phyloP scores from a whole-genome alignment of 495 filamentous ascomycete genomes.

The Aspergillus egyptiacus region DNA sequence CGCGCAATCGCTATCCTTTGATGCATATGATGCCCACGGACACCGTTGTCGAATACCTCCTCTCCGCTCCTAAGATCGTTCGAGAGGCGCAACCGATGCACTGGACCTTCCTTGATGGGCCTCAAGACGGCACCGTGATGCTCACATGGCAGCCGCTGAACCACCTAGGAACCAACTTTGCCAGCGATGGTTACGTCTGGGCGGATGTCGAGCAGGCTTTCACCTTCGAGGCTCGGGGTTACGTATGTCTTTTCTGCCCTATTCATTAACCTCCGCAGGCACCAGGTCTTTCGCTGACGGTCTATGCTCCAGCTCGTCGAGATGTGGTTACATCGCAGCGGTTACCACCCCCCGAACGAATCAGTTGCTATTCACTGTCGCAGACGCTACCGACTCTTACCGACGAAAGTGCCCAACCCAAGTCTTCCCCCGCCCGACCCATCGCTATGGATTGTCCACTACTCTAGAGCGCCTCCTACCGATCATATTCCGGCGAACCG shows the following conservation, averaged over 20 bases:
- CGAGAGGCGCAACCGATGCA: conserved; percentile 71
- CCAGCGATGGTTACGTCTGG: conserved; percentile 92
- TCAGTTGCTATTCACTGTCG: conserved; percentile 64
- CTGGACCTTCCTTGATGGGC: conserved; percentile 85
- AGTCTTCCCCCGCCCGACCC: conserved; percentile 64
- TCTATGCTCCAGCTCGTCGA: conserved; percentile 55
- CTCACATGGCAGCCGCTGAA: conserved; percentile 79
- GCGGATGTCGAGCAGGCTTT: conserved; percentile 67
- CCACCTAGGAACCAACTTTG: conserved; percentile 60
- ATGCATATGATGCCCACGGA: conserved; percentile 59
- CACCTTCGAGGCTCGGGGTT: conserved; percentile 64
- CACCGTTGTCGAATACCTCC: conserved; percentile 69
- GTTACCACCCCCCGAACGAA: conserved; percentile 65
- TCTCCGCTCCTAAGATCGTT: conserved; percentile 72
- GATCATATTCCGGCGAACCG: conserved; percentile 62
- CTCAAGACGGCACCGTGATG: conserved; percentile 71
- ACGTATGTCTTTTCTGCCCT: conserved; percentile 53
- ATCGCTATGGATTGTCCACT: conserved; percentile 91
- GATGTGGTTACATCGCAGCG: conserved; percentile 72
- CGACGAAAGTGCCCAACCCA: conserved; percentile 52
- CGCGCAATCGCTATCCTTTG: conserved; percentile 64
- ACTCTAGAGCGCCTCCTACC: conserved; percentile 62
- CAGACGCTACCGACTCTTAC: conserved; percentile 75
- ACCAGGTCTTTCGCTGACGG: conserved; percentile 6
- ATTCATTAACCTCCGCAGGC: not conserved